Percentiles rank a stretch among this genome's conserved stretches.
Evolutionary conservation across 1,284 basidiomycete genomes (phyloP).

Genomic region (Ustilago tritici): DNA sequence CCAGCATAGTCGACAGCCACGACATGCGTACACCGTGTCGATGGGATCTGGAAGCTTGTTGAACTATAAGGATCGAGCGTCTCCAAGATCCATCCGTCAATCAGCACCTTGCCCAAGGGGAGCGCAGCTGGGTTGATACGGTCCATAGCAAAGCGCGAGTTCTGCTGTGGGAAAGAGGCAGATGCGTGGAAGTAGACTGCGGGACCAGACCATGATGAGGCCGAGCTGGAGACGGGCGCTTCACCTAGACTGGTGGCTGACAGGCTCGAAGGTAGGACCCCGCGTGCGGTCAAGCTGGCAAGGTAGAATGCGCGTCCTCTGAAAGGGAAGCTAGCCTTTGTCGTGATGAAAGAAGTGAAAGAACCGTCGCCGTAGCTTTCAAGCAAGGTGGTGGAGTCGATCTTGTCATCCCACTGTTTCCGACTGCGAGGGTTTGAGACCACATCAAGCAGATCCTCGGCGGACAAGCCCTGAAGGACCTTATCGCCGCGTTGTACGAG

Average conservation of each 20-base stretch:
- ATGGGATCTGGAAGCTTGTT: conserved; percentile 94
- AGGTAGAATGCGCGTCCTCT: conserved; percentile 87
- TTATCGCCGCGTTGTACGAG: conserved; percentile 89
- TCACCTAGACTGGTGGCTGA: conserved; percentile 32
- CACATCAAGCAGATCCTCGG: conserved; percentile 83
- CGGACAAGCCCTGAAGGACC: conserved; percentile 92
- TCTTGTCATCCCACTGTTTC: conserved; percentile 85
- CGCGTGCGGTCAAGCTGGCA: conserved; percentile 78
- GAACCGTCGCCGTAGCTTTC: conserved; percentile 85
- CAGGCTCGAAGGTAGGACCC: conserved; percentile 34
- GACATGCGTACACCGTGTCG: conserved; percentile 88
- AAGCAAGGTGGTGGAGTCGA: conserved; percentile 78
- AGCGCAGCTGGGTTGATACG: conserved; percentile 80
- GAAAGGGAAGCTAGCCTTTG: conserved; percentile 87
- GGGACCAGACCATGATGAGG: conserved; percentile 71
- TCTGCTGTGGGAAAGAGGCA: conserved; percentile 76
- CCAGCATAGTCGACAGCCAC: conserved; percentile 90
- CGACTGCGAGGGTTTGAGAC: conserved; percentile 77
- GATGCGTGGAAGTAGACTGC: conserved; percentile 70
- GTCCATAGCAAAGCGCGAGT: conserved; percentile 78
- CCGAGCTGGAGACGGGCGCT: conserved; percentile 57
- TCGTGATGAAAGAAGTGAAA: conserved; percentile 71
- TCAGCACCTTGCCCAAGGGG: conserved; percentile 83
- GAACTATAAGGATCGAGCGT: conserved; percentile 96
- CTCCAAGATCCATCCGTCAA: conserved; percentile 97